These are phyloP conservation scores for Theileria sp. DNA, from an alignment of 169 alveolate genomes.

Conservation along the genomic window DNA sequence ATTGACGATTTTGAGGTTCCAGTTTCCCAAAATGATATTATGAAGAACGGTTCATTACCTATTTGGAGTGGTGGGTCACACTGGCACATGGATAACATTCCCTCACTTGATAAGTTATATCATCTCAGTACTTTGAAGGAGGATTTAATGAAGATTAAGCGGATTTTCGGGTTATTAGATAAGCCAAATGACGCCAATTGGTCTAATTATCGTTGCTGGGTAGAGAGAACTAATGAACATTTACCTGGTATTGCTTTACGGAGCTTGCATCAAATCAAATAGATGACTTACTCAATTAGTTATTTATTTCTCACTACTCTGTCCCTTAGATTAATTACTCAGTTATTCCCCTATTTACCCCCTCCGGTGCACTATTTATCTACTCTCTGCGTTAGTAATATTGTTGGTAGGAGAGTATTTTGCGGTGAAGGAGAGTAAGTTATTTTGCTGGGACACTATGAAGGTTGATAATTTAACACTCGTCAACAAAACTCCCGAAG, in stretches of 20 bases:
- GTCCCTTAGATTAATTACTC: too few species aligned
- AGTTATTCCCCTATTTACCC: too few species aligned
- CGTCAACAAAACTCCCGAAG: constrained; percentile 69
- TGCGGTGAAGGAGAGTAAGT: constrained; percentile 80
- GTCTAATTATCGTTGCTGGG: constrained; percentile 78
- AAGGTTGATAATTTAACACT: constrained; percentile 67
- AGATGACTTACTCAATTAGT: too few species aligned
- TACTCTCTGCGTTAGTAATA: too few species aligned
- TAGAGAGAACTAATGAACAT: constrained; percentile 74
- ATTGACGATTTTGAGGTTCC: constrained; percentile 64
- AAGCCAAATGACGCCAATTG: constrained; percentile 78
- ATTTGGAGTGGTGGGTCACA: constrained; percentile 84
- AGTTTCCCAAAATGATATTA: constrained; percentile 75
- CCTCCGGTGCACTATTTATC: too few species aligned
- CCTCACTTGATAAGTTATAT: constrained; percentile 54
- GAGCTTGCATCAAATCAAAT: neutral
- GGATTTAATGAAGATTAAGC: constrained; percentile 17
- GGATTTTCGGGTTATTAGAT: constrained; percentile 77
- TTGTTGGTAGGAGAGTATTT: constrained; percentile 84
- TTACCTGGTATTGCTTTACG: constrained; percentile 60
- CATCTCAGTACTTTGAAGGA: constrained; percentile 15
- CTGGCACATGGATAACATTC: constrained; percentile 75
- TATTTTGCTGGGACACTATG: constrained; percentile 80
- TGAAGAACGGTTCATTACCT: constrained; percentile 75
- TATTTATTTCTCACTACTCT: too few species aligned